Evolutionary conservation across 1,139 yeast species (phyloP), one percentile per base, ranked within the genome.

Genomic region (Hyphopichia khmerensis): DNA sequence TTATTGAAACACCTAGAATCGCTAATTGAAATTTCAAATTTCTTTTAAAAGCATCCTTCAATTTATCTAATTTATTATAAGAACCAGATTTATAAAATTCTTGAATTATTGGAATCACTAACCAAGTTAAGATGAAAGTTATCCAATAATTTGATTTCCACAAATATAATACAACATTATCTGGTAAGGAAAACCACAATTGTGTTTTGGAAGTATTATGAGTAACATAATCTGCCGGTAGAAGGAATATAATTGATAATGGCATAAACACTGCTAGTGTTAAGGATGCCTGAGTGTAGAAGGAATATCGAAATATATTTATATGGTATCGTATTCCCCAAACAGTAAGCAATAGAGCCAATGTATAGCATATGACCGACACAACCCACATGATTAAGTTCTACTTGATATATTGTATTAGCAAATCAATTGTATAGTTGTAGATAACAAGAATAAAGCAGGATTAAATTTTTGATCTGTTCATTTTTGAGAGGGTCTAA

Each of bases 91-190:
- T 77, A 50, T 81, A 84, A 65, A 75, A 88, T 51, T 84, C 85
- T 56, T 86, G 93, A 27, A 86, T 66, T 35, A 83, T 62, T 0
- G 96, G 96, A 41, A 88, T 59, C 0, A 86, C 52, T 10, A 81
- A 65, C 89, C 96, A 87, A 24, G 95, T 87, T 44, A 88, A 65
- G 24, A 74, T 57, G 55, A 87, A 88, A 0, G 96, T 87, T 14
- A 79, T 67, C 96, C 96, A 88, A 62, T 88, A 88, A 43, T 84
- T 82, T 39, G 79, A 57, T 50, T 85, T 77, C 96, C 96, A 88
- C 27, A 84, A 58, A 7, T 69, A 57, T 29, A 80, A 64, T 9
- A 85, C 72, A n/a, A 74, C 70, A 2, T 60, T 52, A 43, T 80
- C 77, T 0, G 72, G 65, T 23, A 69, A 41, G 14, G 48, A 53